Percentiles rank a stretch among this genome's conserved stretches.
Evolutionary conservation across 495 filamentous ascomycete species (phyloP).

Genomic region (Pyrenopolyporus hunteri): DNA sequence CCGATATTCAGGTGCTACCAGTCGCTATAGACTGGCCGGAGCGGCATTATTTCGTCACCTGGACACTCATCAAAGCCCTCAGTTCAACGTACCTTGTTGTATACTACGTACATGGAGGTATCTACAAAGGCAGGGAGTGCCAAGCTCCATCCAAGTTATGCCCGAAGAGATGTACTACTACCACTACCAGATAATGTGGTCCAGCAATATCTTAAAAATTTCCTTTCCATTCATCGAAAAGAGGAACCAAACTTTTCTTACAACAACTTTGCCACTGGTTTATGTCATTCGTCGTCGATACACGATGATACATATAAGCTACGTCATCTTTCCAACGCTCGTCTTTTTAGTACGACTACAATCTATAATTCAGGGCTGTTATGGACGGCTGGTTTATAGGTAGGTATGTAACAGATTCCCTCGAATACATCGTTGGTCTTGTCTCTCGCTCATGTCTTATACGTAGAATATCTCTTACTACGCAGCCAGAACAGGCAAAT

Average conservation of each 20-base stretch:
- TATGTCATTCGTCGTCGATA: not conserved
- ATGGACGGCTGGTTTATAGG: no score
- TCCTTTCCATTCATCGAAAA: not conserved
- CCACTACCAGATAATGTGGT: no score
- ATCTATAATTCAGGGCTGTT: not conserved
- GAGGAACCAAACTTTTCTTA: not conserved
- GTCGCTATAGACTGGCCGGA: not conserved
- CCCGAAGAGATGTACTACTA: no score
- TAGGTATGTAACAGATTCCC: no score
- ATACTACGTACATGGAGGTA: no score
- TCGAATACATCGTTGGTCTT: no score
- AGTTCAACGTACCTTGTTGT: conserved; percentile 1
- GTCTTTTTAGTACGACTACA: not conserved
- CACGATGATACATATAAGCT: not conserved
- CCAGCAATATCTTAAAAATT: not conserved
- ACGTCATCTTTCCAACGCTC: conserved; percentile 15
- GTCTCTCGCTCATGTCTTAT: conserved; percentile 13
- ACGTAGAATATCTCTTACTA: conserved; percentile 29
- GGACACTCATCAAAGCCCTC: conserved; percentile 14
- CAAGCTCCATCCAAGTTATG: conserved; percentile 4
- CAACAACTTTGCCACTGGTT: conserved; percentile 12
- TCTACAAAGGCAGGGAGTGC: no score
- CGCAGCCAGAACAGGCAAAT: conserved; percentile 16
- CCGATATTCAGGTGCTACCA: not conserved
- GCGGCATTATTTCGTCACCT: conserved; percentile 37